Conservation (phyloP, 495 filamentous ascomycete genomes). For the Emericellopsis terricola region DNA sequence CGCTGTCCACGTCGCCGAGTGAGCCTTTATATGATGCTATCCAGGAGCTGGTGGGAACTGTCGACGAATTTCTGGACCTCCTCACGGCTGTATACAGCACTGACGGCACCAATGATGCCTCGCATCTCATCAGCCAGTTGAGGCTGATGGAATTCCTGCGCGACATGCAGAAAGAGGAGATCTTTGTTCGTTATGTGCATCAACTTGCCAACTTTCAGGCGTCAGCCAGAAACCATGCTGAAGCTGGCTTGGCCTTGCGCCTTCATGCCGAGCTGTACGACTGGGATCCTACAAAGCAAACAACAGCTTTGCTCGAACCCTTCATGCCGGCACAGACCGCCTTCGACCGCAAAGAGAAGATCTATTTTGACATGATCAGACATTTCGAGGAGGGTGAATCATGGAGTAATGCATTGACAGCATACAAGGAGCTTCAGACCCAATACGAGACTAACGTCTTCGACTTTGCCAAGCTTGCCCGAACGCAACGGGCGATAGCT, state of each 20-base stretch:
- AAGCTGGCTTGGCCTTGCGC: constrained; percentile 78
- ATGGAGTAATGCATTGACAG: constrained; percentile 78
- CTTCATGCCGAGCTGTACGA: constrained; percentile 87
- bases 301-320: constrained; percentile 54
- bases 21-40: constrained; percentile 65
- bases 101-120: constrained; percentile 56
- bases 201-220: constrained; percentile 70
- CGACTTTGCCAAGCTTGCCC: constrained; percentile 82
- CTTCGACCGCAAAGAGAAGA: constrained; percentile 81
- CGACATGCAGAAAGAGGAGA: constrained; percentile 94
- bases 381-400: constrained; percentile 83
- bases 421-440: constrained; percentile 74
- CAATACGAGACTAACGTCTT: constrained; percentile 83
- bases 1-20: constrained; percentile 41
- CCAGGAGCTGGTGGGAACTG: constrained; percentile 57
- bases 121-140: constrained; percentile 66
- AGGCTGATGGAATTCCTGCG: constrained; percentile 91
- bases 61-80: constrained; percentile 82
- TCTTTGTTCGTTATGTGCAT: constrained; percentile 93
- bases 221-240: constrained; percentile 59
- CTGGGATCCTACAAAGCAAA: constrained; percentile 60
- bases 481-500: constrained; percentile 80
- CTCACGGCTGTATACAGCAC: constrained; percentile 74
- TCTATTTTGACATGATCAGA: constrained; percentile 90
- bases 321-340: constrained; percentile 65